A percentile compares a stretch with the other conserved stretches of the same genome.
These are phyloP conservation scores for Flaveria ramosissima DNA, from an alignment of 129 eudicot genomes.

Conservation along the genomic window DNA sequence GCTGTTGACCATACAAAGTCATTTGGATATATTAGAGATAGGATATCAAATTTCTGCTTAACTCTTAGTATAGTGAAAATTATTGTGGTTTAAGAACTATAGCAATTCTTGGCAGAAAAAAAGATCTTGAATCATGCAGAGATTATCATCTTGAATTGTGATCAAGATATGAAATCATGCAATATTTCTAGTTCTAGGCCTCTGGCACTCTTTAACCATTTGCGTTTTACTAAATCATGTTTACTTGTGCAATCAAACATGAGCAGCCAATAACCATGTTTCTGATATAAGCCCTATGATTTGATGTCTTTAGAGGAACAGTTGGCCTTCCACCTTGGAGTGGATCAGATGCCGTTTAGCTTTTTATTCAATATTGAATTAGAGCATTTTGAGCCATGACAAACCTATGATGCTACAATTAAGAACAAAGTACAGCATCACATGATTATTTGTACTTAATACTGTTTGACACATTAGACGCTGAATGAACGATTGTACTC, in stretches of 20 bases:
- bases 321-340: constrained; percentile 2
- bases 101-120: background rate
- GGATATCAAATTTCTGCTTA: background rate
- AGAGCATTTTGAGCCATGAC: background rate
- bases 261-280: constrained; percentile 1
- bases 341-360: background rate
- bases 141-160: background rate
- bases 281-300: background rate
- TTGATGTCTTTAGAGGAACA: too few relatives aligned
- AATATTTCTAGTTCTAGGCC: background rate
- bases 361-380: constrained; percentile 1
- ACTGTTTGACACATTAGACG: too few relatives aligned
- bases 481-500: too few relatives aligned
- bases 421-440: background rate
- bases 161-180: background rate
- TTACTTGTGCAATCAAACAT: constrained; percentile 5
- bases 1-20: background rate
- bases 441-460: background rate
- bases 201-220: background rate
- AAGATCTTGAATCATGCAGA: background rate
- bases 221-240: background rate
- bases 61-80: background rate
- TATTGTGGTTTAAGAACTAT: background rate
- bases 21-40: background rate
- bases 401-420: background rate